Evolutionary conservation across 345 rosid genomes (phyloP), one percentile per base, ranked within the genome.

Genomic region (Fremontodendron californicum): DNA sequence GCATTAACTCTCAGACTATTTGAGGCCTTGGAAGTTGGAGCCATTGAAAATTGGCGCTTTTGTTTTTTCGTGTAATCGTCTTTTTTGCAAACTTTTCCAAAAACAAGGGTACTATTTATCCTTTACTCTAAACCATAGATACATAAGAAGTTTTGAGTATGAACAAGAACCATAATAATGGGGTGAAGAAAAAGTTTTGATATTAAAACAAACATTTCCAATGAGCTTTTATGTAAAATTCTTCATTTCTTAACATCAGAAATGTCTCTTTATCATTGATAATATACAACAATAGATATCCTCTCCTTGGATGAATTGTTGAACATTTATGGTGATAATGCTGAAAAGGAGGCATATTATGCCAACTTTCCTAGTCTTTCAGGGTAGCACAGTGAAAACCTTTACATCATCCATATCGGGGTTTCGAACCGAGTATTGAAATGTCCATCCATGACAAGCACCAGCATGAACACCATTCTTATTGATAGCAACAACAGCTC

Each of bases 371-470:
- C 35, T 67, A 9, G 37, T 25, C 15, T n/a, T 80, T 81, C 76
- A 79, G n/a, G 95, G 95, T 29, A 54, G 79, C 19, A 95, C 97
- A 1, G 94, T 95, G 83, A 88, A 87, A 78, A 95, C 90, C 74
- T 89, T 82, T 37, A 92, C 97, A 64, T 95, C 94, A 1, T 87
- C 84, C 94, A 86, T 86, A 58, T 76, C 86, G 6, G 90, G 75
- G 76, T 78, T 82, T 62, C 85, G 88, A 42, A 89, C 92, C 0
- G 99, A 93, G 84, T 95, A 95, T 86, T 90, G 90, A 84, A 95
- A 95, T 39, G 89, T 90, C 99, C 98, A 95, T 40, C 99, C 99
- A 84, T 91, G 88, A 77, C 98, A 92, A 70, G 94, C 96, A 73
- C 96, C 99, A 13, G 92, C 91, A 40, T 93, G 98, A 46, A 78